Evolutionary conservation across 1,284 basidiomycete genomes (phyloP).

Genomic region (Ceratorhiza oryzae-sativae): DNA sequence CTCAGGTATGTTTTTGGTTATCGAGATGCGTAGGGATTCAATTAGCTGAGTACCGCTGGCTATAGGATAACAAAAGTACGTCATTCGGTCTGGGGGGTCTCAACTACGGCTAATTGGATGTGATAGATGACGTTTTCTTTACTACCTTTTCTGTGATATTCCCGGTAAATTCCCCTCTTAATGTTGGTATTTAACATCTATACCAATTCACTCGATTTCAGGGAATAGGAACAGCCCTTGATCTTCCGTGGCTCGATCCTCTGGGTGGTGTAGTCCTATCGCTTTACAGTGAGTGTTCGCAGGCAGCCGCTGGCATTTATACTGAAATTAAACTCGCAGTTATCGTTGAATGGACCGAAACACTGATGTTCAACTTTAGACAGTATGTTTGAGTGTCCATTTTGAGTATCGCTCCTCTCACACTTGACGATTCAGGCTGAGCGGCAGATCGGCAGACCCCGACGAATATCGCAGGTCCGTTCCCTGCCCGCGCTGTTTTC

Average conservation of each 20-base stretch:
- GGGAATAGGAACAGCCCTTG: constrained; percentile 2
- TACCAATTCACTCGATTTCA: neutral
- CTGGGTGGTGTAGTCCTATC: constrained; percentile 34
- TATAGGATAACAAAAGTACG: constrained; percentile 33
- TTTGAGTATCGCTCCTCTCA: too few species aligned
- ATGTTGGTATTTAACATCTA: too few species aligned
- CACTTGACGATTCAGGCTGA: neutral
- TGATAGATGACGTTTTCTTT: constrained; percentile 26
- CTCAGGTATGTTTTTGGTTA: constrained; percentile 11
- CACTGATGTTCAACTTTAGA: constrained; percentile 31
- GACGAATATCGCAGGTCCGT: constrained; percentile 26
- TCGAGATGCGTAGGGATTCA: neutral
- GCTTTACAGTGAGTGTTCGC: constrained; percentile 29
- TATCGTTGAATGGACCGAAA: constrained; percentile 38
- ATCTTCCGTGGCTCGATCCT: constrained; percentile 34
- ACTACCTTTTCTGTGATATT: constrained; percentile 34
- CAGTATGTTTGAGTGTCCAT: neutral
- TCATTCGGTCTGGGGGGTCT: neutral
- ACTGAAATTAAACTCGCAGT: too few species aligned
- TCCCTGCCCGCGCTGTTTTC: neutral
- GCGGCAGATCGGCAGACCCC: constrained; percentile 11
- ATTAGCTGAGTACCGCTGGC: neutral
- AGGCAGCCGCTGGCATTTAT: too few species aligned
- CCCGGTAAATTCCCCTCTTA: constrained; percentile 2
- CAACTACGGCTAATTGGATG: neutral